Percentiles rank a stretch among this genome's conserved stretches.
Evolutionary conservation across 352 stramenopile genomes (phyloP).

Genomic region (Globisporangium orthogonon): DNA sequence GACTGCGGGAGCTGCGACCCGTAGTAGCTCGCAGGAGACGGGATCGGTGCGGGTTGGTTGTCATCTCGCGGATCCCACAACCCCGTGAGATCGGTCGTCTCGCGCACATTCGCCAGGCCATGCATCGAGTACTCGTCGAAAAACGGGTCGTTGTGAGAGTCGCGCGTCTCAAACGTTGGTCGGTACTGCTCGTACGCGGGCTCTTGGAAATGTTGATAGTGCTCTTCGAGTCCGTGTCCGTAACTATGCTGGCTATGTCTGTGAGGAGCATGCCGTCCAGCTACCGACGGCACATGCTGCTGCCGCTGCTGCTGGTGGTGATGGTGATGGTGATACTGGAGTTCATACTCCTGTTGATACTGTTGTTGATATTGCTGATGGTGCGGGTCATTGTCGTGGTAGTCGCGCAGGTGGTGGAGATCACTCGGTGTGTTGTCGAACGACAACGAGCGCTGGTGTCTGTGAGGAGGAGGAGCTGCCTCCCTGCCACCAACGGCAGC

Average conservation of each 20-base stretch:
- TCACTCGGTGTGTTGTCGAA: conserved; percentile 1
- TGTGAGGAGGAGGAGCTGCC: conserved; percentile 11
- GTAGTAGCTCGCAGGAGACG: conserved; percentile 8
- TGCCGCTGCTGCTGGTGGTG: conserved; percentile 2
- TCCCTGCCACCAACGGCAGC: conserved; percentile 9
- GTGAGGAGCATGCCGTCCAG: conserved; percentile 9
- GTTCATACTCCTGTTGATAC: conserved; percentile 13
- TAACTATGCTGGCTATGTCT: neutral
- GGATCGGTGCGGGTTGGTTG: conserved; percentile 8
- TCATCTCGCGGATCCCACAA: conserved; percentile 30
- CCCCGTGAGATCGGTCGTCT: conserved; percentile 35
- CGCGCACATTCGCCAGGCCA: conserved; percentile 27
- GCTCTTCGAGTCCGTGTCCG: neutral
- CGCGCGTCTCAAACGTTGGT: neutral
- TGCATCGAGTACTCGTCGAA: conserved; percentile 45
- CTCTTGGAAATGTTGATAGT: conserved; percentile 4
- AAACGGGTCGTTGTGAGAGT: conserved; percentile 22
- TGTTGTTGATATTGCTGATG: conserved; percentile 3
- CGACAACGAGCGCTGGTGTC: conserved; percentile 6
- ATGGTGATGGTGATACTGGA: conserved; percentile 3
- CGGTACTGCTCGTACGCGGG: conserved; percentile 2
- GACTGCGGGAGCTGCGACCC: conserved; percentile 16
- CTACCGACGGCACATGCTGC: neutral
- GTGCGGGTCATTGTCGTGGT: neutral
- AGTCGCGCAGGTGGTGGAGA: conserved; percentile 10